A percentile compares a stretch with the other conserved stretches of the same genome.
These are phyloP conservation scores for Colletotrichum sp. DNA, from an alignment of 2,329 filamentous ascomycete genomes.

Conservation along the genomic window DNA sequence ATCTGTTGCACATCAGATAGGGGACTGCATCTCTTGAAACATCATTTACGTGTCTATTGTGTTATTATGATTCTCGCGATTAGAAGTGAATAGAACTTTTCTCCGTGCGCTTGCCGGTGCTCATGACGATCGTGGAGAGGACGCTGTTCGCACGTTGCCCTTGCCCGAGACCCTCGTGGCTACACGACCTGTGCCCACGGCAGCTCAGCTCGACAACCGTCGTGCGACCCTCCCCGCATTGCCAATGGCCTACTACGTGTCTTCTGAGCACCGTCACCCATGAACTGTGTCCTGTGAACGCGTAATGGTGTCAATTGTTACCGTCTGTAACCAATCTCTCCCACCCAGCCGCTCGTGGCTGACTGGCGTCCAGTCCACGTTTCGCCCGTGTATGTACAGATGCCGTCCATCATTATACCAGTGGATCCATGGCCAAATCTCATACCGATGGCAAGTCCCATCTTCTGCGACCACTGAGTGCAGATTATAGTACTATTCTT, in stretches of 20 bases:
- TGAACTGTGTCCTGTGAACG: neutral
- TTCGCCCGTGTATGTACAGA: constrained; percentile 11
- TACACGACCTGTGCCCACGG: neutral
- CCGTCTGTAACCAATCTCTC: neutral
- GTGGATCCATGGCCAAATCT: neutral
- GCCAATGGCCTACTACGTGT: neutral
- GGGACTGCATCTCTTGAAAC: neutral
- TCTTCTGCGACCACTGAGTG: neutral
- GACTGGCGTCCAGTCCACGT: neutral
- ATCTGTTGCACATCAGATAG: neutral
- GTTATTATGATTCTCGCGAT: neutral
- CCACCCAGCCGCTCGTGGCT: neutral
- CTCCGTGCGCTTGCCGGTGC: neutral
- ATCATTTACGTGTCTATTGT: neutral
- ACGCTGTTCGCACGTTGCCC: neutral
- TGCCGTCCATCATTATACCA: neutral
- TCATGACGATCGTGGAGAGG: neutral
- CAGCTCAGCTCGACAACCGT: neutral
- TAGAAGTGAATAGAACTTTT: neutral
- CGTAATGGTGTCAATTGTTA: neutral
- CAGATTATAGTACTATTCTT: neutral
- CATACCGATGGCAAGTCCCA: neutral
- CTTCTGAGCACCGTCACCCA: neutral
- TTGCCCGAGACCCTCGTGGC: neutral
- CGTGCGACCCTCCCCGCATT: neutral